Percentiles rank a stretch among this genome's conserved stretches.
phyloP scores from a whole-genome alignment of 1,284 basidiomycete species.

The Coriolopsis trogii region DNA sequence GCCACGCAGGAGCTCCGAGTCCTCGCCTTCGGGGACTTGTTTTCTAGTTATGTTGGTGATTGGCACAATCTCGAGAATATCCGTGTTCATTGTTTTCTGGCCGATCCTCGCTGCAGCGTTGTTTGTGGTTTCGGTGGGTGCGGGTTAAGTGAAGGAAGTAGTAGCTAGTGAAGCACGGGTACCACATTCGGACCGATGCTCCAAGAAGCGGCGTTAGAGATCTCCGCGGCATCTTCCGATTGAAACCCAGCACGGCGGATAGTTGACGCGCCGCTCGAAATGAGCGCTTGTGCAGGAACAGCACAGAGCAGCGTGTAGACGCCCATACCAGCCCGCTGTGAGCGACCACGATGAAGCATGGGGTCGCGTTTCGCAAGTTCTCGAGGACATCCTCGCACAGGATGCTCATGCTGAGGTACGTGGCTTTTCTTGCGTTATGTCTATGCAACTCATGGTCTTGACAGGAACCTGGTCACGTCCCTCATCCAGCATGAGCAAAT shows the following conservation, averaged over 20 bases:
- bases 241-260: conserved; percentile 3
- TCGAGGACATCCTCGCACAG: conserved; percentile 87
- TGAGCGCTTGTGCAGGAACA: background rate
- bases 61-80: too few species aligned
- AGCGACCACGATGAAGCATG: conserved; percentile 79
- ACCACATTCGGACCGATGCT: background rate
- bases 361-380: conserved; percentile 86
- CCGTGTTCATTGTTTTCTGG: too few species aligned
- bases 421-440: background rate
- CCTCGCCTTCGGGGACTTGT: too few species aligned
- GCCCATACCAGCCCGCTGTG: conserved; percentile 9
- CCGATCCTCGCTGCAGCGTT: too few species aligned
- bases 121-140: too few species aligned
- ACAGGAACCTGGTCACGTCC: conserved; percentile 92
- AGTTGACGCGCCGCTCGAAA: conserved; percentile 9
- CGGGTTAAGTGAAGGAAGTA: too few species aligned
- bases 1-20: too few species aligned
- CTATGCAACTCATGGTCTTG: background rate
- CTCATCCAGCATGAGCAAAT: conserved; percentile 96
- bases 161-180: background rate
- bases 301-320: conserved; percentile 6
- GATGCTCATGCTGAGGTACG: conserved; percentile 83
- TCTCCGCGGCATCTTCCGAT: background rate
- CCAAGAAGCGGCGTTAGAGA: background rate
- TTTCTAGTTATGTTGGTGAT: too few species aligned